Evolutionary conservation across 805 yeast genomes (phyloP), one percentile per base, ranked within the genome.

Genomic region (Myxozyma mucilagina): DNA sequence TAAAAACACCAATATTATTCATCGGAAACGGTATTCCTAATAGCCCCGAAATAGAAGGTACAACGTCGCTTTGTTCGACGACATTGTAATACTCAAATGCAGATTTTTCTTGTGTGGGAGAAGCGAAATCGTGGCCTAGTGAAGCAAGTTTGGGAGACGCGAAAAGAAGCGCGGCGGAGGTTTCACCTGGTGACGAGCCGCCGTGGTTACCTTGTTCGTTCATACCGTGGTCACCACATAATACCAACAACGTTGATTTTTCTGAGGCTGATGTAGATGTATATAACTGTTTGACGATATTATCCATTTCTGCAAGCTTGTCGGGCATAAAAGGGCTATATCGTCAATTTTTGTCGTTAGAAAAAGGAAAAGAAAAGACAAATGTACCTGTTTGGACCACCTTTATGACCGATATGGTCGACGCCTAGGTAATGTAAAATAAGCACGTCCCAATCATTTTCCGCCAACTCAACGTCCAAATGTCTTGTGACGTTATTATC

Each of bases 391-490:
- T 60, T 31, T 0, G 99, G 93, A 0, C 99, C 99, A 48, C 96
- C 96, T 72, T 91, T 93, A 73, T 94, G 99, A 1, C 99, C 99
- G 69, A 94, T 94, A 72, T 94, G 99, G 72, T 94, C 99, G 34
- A 94, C 77, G 0, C 99, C 99, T 18, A 94, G 76, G 69, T 93
- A 94, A 72, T 94, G 99, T 42, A 94, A 76, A 43, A 94, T 87
- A 63, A 94, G 76, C 4, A 86, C 87, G 71, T 94, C 97, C 98
- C 98, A 94, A 3, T 74, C 70, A 10, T 48, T 36, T 36, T 56
- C 38, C 11, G 73, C 68, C 32, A 93, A 72, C 66, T 90, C 89
- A 5, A 71, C 67, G 44, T 83, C 86, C 35, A 94, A 72, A 73
- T 94, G 97, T 52, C 97, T 79, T 0, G 98, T 92, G 3, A 94